Conservation (phyloP, 208 protist species). For the Acanthamoeba castellanii region DNA sequence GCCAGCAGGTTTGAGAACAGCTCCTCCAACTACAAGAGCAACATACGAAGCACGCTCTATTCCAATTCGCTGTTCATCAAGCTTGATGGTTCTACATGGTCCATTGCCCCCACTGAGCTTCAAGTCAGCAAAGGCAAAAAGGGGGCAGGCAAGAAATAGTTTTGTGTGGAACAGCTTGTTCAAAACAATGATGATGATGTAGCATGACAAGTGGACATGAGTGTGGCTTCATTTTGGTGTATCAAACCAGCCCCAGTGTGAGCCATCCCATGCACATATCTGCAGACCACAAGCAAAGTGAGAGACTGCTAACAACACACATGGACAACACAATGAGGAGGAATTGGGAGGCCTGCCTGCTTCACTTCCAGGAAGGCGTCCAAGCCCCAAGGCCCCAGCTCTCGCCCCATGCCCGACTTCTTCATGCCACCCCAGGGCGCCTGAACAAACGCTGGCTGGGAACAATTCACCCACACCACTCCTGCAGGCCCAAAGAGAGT, state of each 20-base stretch:
- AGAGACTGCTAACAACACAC: too few relatives aligned
- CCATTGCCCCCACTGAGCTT: not conserved
- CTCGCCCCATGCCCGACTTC: constrained; percentile 24
- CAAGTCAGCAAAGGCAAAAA: not conserved
- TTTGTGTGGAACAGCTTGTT: too few relatives aligned
- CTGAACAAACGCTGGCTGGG: constrained; percentile 68
- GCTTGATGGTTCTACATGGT: not conserved
- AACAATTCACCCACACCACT: constrained; percentile 73
- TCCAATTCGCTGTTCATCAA: constrained; percentile 26
- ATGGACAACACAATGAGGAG: not conserved
- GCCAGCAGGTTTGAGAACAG: constrained; percentile 26
- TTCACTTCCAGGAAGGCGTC: constrained; percentile 69
- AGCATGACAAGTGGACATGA: too few relatives aligned
- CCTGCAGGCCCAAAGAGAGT: not conserved
- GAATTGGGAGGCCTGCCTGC: not conserved
- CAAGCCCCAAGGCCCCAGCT: constrained; percentile 64
- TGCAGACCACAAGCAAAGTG: not conserved
- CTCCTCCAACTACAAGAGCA: constrained; percentile 52
- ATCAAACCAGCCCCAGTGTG: not conserved
- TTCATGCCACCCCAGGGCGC: constrained; percentile 74
- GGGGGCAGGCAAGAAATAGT: too few relatives aligned
- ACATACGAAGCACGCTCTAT: constrained; percentile 26
- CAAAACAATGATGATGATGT: too few relatives aligned
- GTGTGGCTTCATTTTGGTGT: not conserved
- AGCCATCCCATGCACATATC: not conserved